A percentile compares a stretch with the other conserved stretches of the same genome.
Conservation (phyloP, 495 filamentous ascomycete species). For the Penicillium psychrofluorescens region DNA sequence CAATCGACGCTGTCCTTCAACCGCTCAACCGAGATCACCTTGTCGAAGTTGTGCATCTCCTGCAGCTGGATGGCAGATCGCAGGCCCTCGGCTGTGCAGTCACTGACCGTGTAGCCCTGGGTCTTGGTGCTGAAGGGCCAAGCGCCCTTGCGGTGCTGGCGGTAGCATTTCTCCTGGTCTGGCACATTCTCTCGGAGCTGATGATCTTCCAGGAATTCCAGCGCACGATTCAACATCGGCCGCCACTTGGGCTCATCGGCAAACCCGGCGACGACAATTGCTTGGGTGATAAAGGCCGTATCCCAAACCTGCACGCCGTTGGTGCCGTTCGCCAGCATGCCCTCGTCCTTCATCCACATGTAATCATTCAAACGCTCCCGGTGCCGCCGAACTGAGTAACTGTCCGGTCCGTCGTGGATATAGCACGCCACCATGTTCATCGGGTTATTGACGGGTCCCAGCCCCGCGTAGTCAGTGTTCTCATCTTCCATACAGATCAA, state of each 20-base stretch:
- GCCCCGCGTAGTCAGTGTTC: slow-evolving; percentile 80
- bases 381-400: slow-evolving; percentile 69
- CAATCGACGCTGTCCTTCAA: slow-evolving; percentile 86
- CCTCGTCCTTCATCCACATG: slow-evolving; percentile 86
- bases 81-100: slow-evolving; percentile 86
- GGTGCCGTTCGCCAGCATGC: slow-evolving; percentile 91
- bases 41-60: slow-evolving; percentile 66
- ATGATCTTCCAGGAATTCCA: slow-evolving; percentile 84
- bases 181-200: slow-evolving; percentile 82
- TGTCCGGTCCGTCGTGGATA: slow-evolving; percentile 71
- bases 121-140: slow-evolving; percentile 91
- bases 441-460: slow-evolving; percentile 83
- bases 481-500: slow-evolving; percentile 84
- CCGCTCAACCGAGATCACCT: slow-evolving; percentile 63
- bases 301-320: slow-evolving; percentile 98
- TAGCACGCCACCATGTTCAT: slow-evolving; percentile 84
- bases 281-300: slow-evolving; percentile 82
- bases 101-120: slow-evolving; percentile 92
- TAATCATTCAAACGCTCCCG: slow-evolving; percentile 76
- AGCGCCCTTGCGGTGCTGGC: slow-evolving; percentile 84
- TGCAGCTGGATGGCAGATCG: slow-evolving; percentile 85
- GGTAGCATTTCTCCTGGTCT: slow-evolving; percentile 75
- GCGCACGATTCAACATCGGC: slow-evolving; percentile 75
- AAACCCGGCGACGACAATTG: slow-evolving; percentile 69
- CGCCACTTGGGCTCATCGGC: slow-evolving; percentile 69